Evolutionary conservation across 2,329 filamentous ascomycete species (phyloP), one percentile per base, ranked within the genome.

Genomic region (Geosmithia putterillii): DNA sequence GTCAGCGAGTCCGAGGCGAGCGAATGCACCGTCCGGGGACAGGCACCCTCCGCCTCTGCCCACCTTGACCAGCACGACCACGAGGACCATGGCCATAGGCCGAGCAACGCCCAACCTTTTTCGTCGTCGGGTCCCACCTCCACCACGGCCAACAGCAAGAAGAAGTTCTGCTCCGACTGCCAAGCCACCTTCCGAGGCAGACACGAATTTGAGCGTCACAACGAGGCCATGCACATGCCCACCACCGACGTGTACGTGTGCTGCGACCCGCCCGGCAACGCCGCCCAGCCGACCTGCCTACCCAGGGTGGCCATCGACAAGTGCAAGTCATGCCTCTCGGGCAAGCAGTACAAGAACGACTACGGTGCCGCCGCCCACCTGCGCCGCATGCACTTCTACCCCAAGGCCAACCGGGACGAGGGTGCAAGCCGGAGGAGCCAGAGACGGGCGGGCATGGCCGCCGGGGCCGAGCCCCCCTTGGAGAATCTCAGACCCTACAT

Each of bases 331-430:
- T 96, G 90, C 60, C 74, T 72, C 41, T 73, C 73, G 38, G 66
- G 73, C 44, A 95, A 95, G 67, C 74, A 76, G 46, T 96, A 96
- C 53, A 84, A 84, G 3, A 86, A 85, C 15, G 92, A 95, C 64
- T 95, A 96, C 65, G 96, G 96, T 54, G 90, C 89, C 1, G 88
- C 88, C 0, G 90, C 88, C 1, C 90, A 96, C 58, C 73, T 96
- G 9, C 76, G 89, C 37, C 80, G 90, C 41, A 83, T 83, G 1
- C 90, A 96, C 59, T 96, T 95, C 70, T 85, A 83, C 56, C 81
- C 69, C 43, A 76, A 76, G 60, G 57, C 65, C 2, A 56, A 63
- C 7, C 66, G 73, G 14, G 63, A 62, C 32, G 67, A 68, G 52
- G 65, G 62, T 12, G 40, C 28, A 39, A 66, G 48, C 17, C 55